These are phyloP conservation scores for Salix arbutifolia DNA, from an alignment of 345 rosid species.

Conservation along the genomic window DNA sequence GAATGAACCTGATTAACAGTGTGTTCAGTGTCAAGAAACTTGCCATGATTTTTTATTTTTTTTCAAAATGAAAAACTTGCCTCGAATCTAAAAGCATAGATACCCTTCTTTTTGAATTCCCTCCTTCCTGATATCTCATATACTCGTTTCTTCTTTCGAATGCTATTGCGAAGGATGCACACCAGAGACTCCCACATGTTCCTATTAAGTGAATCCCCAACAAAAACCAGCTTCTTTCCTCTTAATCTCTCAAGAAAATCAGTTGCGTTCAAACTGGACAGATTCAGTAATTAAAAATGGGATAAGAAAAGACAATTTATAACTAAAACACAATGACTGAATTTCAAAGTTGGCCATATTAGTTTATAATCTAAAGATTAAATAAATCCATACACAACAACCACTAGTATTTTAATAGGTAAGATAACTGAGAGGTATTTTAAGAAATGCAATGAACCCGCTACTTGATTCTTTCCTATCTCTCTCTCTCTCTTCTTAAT, in stretches of 20 bases:
- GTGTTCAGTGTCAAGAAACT: not conserved
- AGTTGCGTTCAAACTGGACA: slow-evolving; percentile 63
- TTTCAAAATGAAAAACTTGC: slow-evolving; percentile 31
- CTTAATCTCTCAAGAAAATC: slow-evolving; percentile 73
- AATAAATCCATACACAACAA: not conserved
- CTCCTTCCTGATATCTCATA: slow-evolving; percentile 68
- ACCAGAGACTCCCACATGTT: slow-evolving; percentile 97
- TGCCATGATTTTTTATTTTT: too few relatives aligned
- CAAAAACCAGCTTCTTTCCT: slow-evolving; percentile 79
- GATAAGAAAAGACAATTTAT: not conserved
- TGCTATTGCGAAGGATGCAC: slow-evolving; percentile 65
- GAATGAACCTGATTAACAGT: too few relatives aligned
- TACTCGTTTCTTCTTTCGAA: slow-evolving; percentile 60
- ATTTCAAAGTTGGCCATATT: not conserved
- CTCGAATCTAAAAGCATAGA: slow-evolving; percentile 83
- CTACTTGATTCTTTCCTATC: too few relatives aligned
- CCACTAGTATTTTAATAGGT: not conserved
- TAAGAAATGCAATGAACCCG: too few relatives aligned
- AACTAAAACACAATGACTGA: not conserved
- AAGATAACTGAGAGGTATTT: not conserved
- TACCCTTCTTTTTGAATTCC: slow-evolving; percentile 74
- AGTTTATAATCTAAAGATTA: not conserved
- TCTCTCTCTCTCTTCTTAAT: not conserved
- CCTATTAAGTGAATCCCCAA: slow-evolving; percentile 81
- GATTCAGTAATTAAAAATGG: slow-evolving; percentile 12